Conservation (phyloP, 2,329 filamentous ascomycete species). For the Aureobasidium sp. region DNA sequence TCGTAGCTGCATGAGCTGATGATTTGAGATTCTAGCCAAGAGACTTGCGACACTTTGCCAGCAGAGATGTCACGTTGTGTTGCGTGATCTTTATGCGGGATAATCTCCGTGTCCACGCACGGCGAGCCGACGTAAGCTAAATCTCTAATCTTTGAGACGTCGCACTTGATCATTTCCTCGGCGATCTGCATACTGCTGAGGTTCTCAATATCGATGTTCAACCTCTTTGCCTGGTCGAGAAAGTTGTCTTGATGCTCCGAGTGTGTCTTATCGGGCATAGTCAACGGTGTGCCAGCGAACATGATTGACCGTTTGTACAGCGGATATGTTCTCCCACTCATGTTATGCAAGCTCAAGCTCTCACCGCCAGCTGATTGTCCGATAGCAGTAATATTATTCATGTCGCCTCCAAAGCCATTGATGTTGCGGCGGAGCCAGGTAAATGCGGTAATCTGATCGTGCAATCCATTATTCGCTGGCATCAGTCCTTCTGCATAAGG, state of each 20-base stretch:
- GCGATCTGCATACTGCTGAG: constrained; percentile 21
- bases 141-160: constrained; percentile 23
- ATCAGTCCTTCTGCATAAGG: constrained; percentile 18
- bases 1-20: constrained; percentile 32
- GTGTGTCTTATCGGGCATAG: constrained; percentile 24
- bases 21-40: constrained; percentile 23
- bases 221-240: constrained; percentile 21
- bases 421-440: constrained; percentile 61
- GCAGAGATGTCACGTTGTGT: constrained; percentile 19
- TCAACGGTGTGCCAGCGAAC: constrained; percentile 24
- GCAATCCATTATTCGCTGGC: constrained; percentile 54
- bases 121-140: constrained; percentile 22
- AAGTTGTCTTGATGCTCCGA: constrained; percentile 25
- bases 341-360: constrained; percentile 24
- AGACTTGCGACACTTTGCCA: neutral
- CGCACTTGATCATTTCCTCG: constrained; percentile 20
- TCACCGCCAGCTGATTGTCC: constrained; percentile 26
- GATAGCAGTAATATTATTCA: constrained; percentile 24
- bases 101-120: constrained; percentile 21
- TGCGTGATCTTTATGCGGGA: constrained; percentile 22
- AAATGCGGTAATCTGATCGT: constrained; percentile 59
- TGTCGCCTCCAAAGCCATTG: constrained; percentile 54
- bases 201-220: constrained; percentile 13
- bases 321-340: neutral
- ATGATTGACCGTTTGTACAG: constrained; percentile 25